phyloP scores from a whole-genome alignment of 495 filamentous ascomycete genomes.

The Xylaria palmicola region DNA sequence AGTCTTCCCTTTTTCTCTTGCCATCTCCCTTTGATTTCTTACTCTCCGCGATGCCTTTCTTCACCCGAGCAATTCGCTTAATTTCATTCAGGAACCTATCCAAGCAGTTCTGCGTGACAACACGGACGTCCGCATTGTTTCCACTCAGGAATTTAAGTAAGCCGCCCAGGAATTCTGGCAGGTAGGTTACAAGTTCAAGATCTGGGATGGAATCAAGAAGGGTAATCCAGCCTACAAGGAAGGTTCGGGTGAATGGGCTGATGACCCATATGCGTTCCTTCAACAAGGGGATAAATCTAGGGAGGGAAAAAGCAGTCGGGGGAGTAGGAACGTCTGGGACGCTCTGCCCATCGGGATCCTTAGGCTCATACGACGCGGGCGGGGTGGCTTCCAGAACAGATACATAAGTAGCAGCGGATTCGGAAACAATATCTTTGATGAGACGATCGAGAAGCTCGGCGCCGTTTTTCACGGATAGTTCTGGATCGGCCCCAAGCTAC shows the following conservation, averaged over 20 bases:
- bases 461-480: conserved; percentile 97
- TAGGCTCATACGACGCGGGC: conserved; percentile 43
- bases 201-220: conserved; percentile 96
- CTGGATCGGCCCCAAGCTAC: conserved; percentile 91
- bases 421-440: conserved; percentile 96
- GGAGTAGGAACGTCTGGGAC: conserved; percentile 46
- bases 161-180: conserved; percentile 89
- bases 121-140: conserved; percentile 87
- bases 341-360: conserved; percentile 42
- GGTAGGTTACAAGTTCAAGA: conserved; percentile 86
- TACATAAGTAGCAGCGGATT: conserved; percentile 93
- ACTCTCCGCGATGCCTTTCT: conserved; percentile 88
- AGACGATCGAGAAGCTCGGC: conserved; percentile 94
- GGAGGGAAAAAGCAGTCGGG: conserved; percentile 88
- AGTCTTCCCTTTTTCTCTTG: conserved; percentile 61
- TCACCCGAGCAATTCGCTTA: conserved; percentile 87
- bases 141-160: conserved; percentile 92
- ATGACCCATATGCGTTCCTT: conserved; percentile 90
- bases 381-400: conserved; percentile 72
- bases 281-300: conserved; percentile 86
- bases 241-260: conserved; percentile 91
- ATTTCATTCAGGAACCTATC: conserved; percentile 93
- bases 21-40: conserved; percentile 68
- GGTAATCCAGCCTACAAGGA: conserved; percentile 94
- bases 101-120: conserved; percentile 84